Base-by-base conservation (phyloP, 106 monocot species). In the Acorus calamus region DNA sequence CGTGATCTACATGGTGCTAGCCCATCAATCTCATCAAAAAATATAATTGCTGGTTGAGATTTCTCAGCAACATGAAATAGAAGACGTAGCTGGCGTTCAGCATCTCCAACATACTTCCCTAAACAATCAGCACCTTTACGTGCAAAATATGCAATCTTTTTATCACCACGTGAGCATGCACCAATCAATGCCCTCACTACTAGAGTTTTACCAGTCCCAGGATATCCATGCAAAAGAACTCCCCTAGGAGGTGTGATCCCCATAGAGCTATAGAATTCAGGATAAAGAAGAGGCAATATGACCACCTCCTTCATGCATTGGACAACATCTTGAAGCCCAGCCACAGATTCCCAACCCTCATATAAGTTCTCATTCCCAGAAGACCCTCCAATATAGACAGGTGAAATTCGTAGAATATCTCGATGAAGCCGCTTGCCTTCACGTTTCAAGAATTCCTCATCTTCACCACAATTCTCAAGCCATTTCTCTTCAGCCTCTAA, bases 21-120 rank as follows among this genome's bases (percentile, higher is more conserved):
- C 14, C 94, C 94, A 73, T 94, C 94, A 67, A 94, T 94, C 76
- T 94, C 94, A 78, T 94, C 94, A 79, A 94, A 94, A 78, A 94
- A 94, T 9, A 94, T 86, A 12, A 94, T 89, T 47, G 94, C 89
- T 54, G 94, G 94, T 43, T 94, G 94, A 61, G 68, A 86, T 77
- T 66, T 86, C 71, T 94, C 94, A 60, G 94, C 94, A 57, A 83
- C 89, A 71, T 94, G 94, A 67, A 94, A 94, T 57, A 94, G 94
- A 75, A 94, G 84, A 67, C 94, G 77, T 71, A 94, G 68, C 60
- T 94, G 94, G 14, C 94, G 78, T 66, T 89, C 94, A 11, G 94
- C 89, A 77, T 94, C 94, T 68, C 94, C 94, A 73, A 94, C 94
- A 66, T 94, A 94, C 66, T 94, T 94, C 46, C 94, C 94, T 49